Evolutionary conservation across 768 basidiomycete species (phyloP), one percentile per base, ranked within the genome.

Genomic region (Trametes villosa): DNA sequence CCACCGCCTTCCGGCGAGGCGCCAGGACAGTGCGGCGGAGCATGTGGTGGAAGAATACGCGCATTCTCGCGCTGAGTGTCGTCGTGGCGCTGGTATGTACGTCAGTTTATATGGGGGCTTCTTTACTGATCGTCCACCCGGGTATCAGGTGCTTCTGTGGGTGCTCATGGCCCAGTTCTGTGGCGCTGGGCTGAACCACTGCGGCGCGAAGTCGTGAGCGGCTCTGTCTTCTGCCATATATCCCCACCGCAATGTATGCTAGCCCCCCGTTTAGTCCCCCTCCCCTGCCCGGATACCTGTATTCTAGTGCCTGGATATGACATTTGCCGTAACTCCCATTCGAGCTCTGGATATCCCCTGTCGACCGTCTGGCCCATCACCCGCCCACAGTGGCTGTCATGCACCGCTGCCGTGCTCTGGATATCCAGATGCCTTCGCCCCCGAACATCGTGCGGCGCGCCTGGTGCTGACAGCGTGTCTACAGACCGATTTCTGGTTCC

Each of bases 21-120:
- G 95, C 95, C 17, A 79, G 93, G 42, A 86, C 81, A n/a, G 87
- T 89, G 22, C 78, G 93, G 40, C 79, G 91, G 58, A 85, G 92
- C 72, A 92, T 93, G 90, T 93, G 92, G 88, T 94, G 92, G 92
- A 86, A 84, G 76, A 93, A 89, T 65, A 85, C 76, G 68, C 90
- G 87, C 75, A 80, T 88, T 26, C 60, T 89, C 65, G 83, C 80
- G 8, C 75, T 98, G 29, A 83, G 83, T 55, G 76, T 88, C 20
- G 70, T 94, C 30, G 89, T 96, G n/a, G 87, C 72, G 17, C 65
- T 94, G 71, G 88, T 89, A 68, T 71, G 85, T 79, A 48, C 53
- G 48, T 47, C 67, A 42, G 26, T 54, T 54, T 59, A 52, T 11
- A 18, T 62, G 42, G 33, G 15, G 5, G 57, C 47, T 42, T 45